phyloP scores from a whole-genome alignment of 306 rosid species.

The Carpinus fangiana region DNA sequence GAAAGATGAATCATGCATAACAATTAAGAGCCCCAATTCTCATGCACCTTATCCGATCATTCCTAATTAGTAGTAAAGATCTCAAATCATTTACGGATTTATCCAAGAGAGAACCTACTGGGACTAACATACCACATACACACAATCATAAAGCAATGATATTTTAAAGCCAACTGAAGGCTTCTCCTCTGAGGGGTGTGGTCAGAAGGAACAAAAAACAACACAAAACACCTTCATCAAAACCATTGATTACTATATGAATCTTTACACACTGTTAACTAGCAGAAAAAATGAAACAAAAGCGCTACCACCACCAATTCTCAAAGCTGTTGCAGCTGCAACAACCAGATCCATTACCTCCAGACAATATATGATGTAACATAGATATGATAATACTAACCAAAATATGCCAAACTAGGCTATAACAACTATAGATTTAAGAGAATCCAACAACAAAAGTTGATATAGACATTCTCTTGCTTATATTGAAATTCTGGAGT shows the following conservation, averaged over 20 bases:
- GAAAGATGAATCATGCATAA: not conserved
- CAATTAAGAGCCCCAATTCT: not conserved
- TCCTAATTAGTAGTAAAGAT: not conserved
- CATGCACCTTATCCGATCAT: not conserved
- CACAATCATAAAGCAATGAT: not conserved
- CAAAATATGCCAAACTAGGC: not conserved
- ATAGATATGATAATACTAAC: not conserved
- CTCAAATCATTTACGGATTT: not conserved
- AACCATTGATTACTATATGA: not conserved
- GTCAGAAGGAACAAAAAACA: not conserved
- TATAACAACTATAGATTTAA: not conserved
- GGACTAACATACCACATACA: not conserved
- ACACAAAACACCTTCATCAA: not conserved
- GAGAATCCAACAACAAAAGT: not conserved
- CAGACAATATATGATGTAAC: not conserved
- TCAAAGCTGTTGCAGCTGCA: not conserved
- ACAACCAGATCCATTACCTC: not conserved
- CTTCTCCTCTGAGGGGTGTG: not conserved
- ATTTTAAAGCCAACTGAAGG: not conserved
- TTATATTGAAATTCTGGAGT: not conserved
- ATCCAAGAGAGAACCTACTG: not conserved
- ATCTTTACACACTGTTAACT: not conserved
- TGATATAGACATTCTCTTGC: not conserved
- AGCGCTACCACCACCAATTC: not conserved
- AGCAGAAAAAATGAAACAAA: not conserved